Percentiles rank a stretch among this genome's conserved stretches.
Conservation (phyloP, 257 asterid species). For the Solanum pennellii region DNA sequence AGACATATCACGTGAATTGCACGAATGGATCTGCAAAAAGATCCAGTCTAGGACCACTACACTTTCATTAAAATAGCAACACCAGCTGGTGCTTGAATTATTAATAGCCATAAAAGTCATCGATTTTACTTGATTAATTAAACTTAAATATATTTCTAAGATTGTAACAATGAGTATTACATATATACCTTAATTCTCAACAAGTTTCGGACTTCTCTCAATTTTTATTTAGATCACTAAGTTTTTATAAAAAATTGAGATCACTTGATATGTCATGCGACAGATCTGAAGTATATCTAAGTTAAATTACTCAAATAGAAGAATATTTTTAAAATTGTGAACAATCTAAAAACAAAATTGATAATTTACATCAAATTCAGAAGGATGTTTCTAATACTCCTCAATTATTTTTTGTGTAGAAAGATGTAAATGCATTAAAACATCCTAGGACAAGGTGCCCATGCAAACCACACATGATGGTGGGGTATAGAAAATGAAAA, state of each 20-base stretch:
- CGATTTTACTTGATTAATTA: not conserved
- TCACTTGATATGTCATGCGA: not conserved
- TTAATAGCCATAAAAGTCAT: no score
- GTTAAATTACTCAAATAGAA: no score
- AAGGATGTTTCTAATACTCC: rapidly evolving
- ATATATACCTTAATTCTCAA: no score
- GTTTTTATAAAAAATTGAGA: no score
- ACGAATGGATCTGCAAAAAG: not conserved
- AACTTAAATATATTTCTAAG: no score
- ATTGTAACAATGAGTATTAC: no score
- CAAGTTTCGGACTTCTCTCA: no score
- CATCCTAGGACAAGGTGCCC: not conserved
- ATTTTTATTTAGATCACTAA: no score
- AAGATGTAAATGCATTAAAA: not conserved
- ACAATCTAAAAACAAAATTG: no score
- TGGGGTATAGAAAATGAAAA: not conserved
- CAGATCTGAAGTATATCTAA: rapidly evolving
- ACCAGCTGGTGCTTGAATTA: not conserved
- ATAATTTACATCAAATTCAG: no score
- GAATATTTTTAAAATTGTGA: no score
- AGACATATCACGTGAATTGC: not conserved
- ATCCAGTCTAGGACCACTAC: not conserved
- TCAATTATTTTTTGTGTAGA: not conserved
- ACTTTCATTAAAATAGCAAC: not conserved
- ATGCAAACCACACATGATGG: not conserved